phyloP scores from a whole-genome alignment of 2,329 filamentous ascomycete species.

The Gliomastix tumulicola region DNA sequence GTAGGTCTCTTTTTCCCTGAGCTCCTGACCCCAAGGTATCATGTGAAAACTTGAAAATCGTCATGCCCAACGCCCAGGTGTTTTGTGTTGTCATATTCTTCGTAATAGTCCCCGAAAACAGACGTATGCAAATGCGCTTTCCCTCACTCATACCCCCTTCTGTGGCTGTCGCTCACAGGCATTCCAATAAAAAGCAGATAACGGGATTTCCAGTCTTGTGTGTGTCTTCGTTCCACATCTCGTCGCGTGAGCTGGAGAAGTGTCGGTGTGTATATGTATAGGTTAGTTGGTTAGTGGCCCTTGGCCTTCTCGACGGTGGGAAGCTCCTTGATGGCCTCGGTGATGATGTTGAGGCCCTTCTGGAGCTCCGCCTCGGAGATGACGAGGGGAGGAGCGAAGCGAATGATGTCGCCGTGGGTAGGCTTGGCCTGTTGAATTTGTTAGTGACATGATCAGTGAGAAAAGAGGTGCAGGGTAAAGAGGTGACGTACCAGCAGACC shows the following conservation, averaged over 20 bases:
- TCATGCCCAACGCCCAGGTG: no score
- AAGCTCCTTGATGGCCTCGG: conserved; percentile 74
- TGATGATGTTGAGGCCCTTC: conserved; percentile 71
- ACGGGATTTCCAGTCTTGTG: neutral
- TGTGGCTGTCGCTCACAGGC: no score
- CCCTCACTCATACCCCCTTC: no score
- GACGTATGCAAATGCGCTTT: no score
- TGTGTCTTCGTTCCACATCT: conserved; percentile 9
- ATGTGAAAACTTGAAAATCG: no score
- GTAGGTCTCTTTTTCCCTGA: no score
- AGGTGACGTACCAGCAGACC: conserved; percentile 73
- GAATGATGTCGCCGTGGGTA: conserved; percentile 97
- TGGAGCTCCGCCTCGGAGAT: conserved; percentile 85
- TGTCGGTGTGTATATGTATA: no score
- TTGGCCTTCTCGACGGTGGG: conserved; percentile 44
- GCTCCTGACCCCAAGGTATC: no score
- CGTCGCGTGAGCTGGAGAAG: conserved; percentile 18
- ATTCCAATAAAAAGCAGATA: neutral
- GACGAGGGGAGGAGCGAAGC: conserved; percentile 91
- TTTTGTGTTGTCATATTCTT: no score
- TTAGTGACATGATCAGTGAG: no score
- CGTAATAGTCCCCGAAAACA: no score
- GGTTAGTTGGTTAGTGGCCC: conserved; percentile 29
- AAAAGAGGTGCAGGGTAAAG: no score
- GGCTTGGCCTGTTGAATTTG: conserved; percentile 97